These are phyloP conservation scores for Xylaria venustula DNA, from an alignment of 495 filamentous ascomycete species.

Conservation along the genomic window DNA sequence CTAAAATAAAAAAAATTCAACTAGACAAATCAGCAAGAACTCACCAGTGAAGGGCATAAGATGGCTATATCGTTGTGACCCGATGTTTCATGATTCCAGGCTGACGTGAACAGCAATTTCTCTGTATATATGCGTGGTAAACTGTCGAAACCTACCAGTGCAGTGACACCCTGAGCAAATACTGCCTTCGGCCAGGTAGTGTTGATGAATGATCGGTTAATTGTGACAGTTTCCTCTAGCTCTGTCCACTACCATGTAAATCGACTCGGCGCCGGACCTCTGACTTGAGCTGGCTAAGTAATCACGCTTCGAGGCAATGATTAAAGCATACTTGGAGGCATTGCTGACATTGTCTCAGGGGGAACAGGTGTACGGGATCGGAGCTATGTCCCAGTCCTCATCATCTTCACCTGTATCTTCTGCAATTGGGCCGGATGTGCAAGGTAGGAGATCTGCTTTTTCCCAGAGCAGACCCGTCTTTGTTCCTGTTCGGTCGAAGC, in stretches of 20 bases:
- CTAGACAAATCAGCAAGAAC: not conserved
- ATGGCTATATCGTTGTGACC: not conserved
- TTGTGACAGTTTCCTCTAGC: too few relatives aligned
- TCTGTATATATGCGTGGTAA: not conserved
- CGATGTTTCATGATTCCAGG: not conserved
- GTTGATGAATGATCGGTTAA: not conserved
- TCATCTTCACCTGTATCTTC: not conserved
- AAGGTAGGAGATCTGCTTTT: not conserved
- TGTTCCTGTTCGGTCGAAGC: not conserved
- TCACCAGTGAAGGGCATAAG: not conserved
- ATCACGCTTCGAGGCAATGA: not conserved
- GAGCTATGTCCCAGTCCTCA: not conserved
- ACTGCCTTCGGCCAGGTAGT: not conserved
- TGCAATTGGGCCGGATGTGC: not conserved
- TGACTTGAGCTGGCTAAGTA: not conserved
- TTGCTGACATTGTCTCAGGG: not conserved
- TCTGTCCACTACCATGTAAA: not conserved
- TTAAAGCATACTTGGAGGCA: not conserved
- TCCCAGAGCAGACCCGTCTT: not conserved
- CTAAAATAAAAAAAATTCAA: constrained; percentile 17
- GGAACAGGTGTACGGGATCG: not conserved
- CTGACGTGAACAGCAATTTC: not conserved
- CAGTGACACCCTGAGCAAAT: not conserved
- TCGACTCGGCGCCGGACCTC: not conserved
- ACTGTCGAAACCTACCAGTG: not conserved